Base-by-base conservation (phyloP, 192 early-diverging fungal genomes). In the Lobosporangium transversale region DNA sequence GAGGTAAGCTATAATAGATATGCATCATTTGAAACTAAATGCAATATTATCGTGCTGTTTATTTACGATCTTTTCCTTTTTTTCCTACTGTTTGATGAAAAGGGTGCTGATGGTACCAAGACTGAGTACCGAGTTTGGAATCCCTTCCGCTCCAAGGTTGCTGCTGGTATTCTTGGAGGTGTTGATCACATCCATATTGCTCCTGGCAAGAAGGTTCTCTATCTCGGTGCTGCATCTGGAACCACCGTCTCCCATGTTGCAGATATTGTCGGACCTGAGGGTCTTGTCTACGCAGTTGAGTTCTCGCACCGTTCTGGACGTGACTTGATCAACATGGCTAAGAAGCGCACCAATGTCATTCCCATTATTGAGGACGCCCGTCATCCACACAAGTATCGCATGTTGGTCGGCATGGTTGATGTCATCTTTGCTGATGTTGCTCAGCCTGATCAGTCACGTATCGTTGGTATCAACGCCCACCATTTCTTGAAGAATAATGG, bases 361-460 rank as follows among this genome's bases (percentile, higher is more conserved):
- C 68, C 98, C 44, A 99, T 99, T 66, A 96, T 99, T 74, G 98
- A 99, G 85, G 98, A 99, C 84, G 97, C 98, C 45, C 97, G 97
- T 80, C 94, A 99, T 84, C 98, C 98, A 50, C 94, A 99, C 85
- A 99, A 99, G 86, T 99, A 99, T 87, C 94, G 98, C 83, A 99
- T 70, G 68, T 62, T 70, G 53, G 68, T 70, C 45, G 68, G 68
- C 15, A 70, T 70, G 68, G 68, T 70, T 35, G 68, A 70, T 56
- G 68, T 70, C 33, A 70, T 70, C 33, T 70, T 70, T 40, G 98
- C 98, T 32, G 97, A 99, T 86, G 97, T 99, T 81, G 98, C 98
- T 20, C 98, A 99, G 85, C 98, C 98, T 48, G 98, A 99, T 78
- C 98, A 99, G 87, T 97, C 98, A 7, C 96, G 98, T 89, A 99